Base-by-base conservation (phyloP, 108 stramenopile species). In the Cyclotella kingstonii region DNA sequence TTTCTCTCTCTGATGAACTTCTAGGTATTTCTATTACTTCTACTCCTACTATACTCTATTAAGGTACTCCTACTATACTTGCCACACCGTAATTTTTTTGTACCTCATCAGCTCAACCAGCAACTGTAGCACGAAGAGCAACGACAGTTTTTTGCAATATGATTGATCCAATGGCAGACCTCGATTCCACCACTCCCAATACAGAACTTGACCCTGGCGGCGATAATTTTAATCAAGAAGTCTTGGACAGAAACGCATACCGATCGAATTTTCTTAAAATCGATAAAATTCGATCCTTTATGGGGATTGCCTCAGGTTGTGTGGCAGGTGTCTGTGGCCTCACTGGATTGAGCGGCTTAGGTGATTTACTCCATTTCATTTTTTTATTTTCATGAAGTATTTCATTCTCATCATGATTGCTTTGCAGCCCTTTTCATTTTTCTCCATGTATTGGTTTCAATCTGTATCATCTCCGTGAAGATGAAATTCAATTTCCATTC, bases 141-240 rank as follows among this genome's bases (percentile, higher is more conserved):
- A n/a, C n/a, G n/a, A n/a, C n/a, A n/a, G n/a, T n/a, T n/a, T n/a
- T n/a, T n/a, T n/a, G n/a, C n/a, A n/a, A n/a, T n/a, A 85, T 85
- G 84, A 81, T 85, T 47, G 90, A 91, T 51, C 90, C 90, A 53
- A 86, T 91, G 90, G 90, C 90, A 36, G 68, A 83, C 41, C 61
- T 91, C 52, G 73, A 72, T 53, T 54, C 58, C 51, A 19, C 53
- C 25, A 42, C 63, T 26, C 36, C 59, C 26, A 57, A 52, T 18
- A 48, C 58, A 43, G 73, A 65, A 14, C 65, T 66, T 42, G 62
- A 50, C 55, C 18, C 66, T 10, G 62, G 30, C 27, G 78, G 67
- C 30, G 63, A 43, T 12, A 63, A 63, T 12, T 26, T 34, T 5
- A 44, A 60, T 11, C 85, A 86, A 53, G 85, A 90, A 64, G 83